These are phyloP conservation scores for Noccaea bulbosa DNA, from an alignment of 345 rosid species.

Conservation along the genomic window DNA sequence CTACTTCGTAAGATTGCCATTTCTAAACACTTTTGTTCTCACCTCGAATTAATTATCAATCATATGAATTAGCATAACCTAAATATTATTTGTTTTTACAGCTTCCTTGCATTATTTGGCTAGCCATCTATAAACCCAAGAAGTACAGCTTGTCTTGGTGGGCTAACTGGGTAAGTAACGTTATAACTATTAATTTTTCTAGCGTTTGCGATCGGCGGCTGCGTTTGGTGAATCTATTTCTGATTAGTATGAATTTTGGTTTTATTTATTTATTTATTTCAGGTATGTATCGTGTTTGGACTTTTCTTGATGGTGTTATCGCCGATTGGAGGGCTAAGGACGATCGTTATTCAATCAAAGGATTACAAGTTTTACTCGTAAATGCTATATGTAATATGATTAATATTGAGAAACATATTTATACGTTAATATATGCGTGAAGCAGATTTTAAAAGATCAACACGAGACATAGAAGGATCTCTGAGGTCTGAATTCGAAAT, in stretches of 20 bases:
- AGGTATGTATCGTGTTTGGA: constrained; percentile 74
- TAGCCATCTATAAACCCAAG: constrained; percentile 71
- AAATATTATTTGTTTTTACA: constrained; percentile 13
- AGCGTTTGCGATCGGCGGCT: neutral
- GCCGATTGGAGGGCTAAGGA: constrained; percentile 83
- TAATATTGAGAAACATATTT: constrained; percentile 17
- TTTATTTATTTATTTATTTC: constrained; percentile 31
- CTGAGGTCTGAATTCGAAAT: constrained; percentile 26
- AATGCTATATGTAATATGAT: constrained; percentile 18
- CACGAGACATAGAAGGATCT: constrained; percentile 24
- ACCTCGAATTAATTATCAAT: neutral
- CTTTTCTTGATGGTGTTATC: constrained; percentile 62
- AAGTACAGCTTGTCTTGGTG: constrained; percentile 71
- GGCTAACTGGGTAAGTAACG: constrained; percentile 63
- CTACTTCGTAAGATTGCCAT: constrained; percentile 58
- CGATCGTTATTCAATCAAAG: constrained; percentile 62
- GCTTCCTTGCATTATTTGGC: constrained; percentile 88
- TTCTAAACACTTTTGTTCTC: neutral
- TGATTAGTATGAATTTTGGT: neutral
- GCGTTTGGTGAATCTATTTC: constrained; percentile 13
- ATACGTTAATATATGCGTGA: constrained; percentile 21
- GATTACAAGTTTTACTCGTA: constrained; percentile 65
- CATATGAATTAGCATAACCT: neutral
- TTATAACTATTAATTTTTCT: neutral
- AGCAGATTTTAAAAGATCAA: constrained; percentile 14